These are phyloP conservation scores for Coniochaeta hoffmannii DNA, from an alignment of 2,329 filamentous ascomycete genomes.

Conservation along the genomic window DNA sequence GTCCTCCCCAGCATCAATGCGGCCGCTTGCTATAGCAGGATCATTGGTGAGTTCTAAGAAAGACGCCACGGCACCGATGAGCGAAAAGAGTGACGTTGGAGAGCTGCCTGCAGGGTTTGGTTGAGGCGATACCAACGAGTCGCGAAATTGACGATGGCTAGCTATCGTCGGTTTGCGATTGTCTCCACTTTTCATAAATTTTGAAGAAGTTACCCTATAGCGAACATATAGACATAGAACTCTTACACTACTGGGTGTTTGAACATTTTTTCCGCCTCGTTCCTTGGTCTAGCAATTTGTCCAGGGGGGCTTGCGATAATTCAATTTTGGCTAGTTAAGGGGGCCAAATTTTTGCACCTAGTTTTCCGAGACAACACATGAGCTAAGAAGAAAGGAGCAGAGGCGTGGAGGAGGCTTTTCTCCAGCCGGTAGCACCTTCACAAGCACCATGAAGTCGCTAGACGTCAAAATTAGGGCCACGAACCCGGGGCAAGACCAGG, in stretches of 20 bases:
- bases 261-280: too few relatives aligned
- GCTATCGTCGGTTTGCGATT: neutral
- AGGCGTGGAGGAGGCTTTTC: too few relatives aligned
- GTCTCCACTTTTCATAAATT: neutral
- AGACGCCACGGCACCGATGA: neutral
- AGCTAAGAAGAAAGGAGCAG: too few relatives aligned
- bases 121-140: too few relatives aligned
- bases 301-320: too few relatives aligned
- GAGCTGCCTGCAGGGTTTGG: neutral
- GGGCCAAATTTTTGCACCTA: too few relatives aligned
- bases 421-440: neutral
- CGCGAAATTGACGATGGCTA: too few relatives aligned
- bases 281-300: too few relatives aligned
- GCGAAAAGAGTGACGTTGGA: neutral
- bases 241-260: too few relatives aligned
- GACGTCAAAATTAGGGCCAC: constrained; percentile 16
- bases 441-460: constrained; percentile 9
- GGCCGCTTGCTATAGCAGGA: constrained; percentile 2
- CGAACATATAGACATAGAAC: too few relatives aligned
- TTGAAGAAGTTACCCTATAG: neutral
- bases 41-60: neutral
- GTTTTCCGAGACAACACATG: too few relatives aligned
- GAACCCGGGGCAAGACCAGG: constrained; percentile 27
- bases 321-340: too few relatives aligned
- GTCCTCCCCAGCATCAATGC: constrained; percentile 4